Evolutionary conservation across 495 filamentous ascomycete species (phyloP), one percentile per base, ranked within the genome.

Genomic region (Lasiosphaeriaceae sp.): DNA sequence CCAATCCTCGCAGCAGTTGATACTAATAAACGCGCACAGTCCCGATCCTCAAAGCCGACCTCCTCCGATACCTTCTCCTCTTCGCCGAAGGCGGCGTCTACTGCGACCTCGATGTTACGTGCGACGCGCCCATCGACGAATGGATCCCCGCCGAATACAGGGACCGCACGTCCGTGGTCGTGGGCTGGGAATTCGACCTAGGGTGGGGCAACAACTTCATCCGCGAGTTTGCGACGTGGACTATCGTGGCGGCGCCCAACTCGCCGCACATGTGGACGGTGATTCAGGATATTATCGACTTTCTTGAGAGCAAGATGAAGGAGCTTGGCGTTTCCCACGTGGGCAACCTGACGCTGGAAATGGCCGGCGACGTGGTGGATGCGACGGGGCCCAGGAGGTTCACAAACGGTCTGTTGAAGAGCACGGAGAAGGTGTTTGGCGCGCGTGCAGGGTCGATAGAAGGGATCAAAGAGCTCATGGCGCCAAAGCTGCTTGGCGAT

Each of bases 101-200:
- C 26, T 23, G n/a, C 34, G 57, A 59, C 45, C 57, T 59, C n/a
- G 57, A 59, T 44, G 57, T 59, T 16, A 54, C 57, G 7, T 59
- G 57, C 47, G 51, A 50, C 3, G 53, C 26, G 20, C 51, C 51
- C 12, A 59, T 59, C 23, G 34, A 46, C 23, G 24, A 35, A 1
- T 59, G 57, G 57, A 43, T 59, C 17, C 51, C 51, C 14, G 20
- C 4, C 1, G 5, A 35, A 19, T 50, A 50, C 39, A 14, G 37
- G 41, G 47, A 29, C n/a, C 9, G n/a, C 3, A 11, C 26, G 22
- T 50, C 47, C 1, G 44, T 59, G 12, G 57, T 59, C 0, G 57
- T 59, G 9, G 57, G 57, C 3, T 59, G 51, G 57, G 57, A 59
- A 34, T 59, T 59, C n/a, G 57, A 59, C 35, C 35, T 54, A 17